Evolutionary conservation across 2,329 filamentous ascomycete species (phyloP).

Genomic region (Diplodia intermedia): DNA sequence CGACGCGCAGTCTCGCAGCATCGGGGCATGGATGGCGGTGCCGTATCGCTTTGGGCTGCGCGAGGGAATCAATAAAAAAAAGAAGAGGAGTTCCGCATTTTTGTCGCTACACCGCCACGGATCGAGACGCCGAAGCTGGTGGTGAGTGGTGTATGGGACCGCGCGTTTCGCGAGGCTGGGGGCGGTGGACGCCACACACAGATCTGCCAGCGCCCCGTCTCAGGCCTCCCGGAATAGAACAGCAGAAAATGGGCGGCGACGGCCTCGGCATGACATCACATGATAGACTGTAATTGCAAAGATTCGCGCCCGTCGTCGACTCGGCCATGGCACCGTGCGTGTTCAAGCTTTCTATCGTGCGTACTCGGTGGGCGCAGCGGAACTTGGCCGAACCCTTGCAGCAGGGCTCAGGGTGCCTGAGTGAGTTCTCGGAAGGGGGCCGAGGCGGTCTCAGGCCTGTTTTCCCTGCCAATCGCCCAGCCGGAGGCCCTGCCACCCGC

Average conservation of each 20-base stretch:
- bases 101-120: constrained; percentile 22
- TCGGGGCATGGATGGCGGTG: neutral
- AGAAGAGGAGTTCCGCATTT: constrained; percentile 1
- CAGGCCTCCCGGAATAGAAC: constrained; percentile 21
- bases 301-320: neutral
- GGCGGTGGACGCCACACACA: constrained; percentile 9
- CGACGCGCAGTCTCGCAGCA: constrained; percentile 1
- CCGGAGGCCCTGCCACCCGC: constrained; percentile 16
- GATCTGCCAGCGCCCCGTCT: constrained; percentile 10
- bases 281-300: constrained; percentile 18
- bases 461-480: constrained; percentile 7
- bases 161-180: constrained; percentile 22
- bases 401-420: constrained; percentile 11
- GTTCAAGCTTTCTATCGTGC: constrained; percentile 10
- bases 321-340: neutral
- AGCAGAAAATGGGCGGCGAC: constrained; percentile 5
- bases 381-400: constrained; percentile 26
- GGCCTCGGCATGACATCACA: constrained; percentile 24
- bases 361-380: constrained; percentile 15
- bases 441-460: constrained; percentile 19
- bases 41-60: neutral
- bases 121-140: constrained; percentile 3
- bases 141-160: constrained; percentile 15
- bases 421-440: constrained; percentile 9
- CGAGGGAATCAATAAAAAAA: constrained; percentile 6